Evolutionary conservation across 2,329 filamentous ascomycete genomes (phyloP), one percentile per base, ranked within the genome.

Genomic region (Macrophomina phaseolina): DNA sequence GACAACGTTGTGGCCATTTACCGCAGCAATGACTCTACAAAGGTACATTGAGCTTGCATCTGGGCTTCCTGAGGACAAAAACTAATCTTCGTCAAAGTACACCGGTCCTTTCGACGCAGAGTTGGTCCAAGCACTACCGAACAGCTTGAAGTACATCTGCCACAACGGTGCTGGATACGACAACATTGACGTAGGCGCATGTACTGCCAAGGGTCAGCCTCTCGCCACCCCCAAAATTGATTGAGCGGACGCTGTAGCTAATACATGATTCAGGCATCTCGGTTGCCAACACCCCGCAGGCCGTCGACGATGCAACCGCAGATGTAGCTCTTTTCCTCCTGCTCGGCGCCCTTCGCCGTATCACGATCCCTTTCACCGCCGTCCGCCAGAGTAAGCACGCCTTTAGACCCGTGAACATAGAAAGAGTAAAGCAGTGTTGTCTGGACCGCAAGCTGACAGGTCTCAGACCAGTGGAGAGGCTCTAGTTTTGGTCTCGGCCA

Each of bases 151-250:
- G 61, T 82, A 76, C 68, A 79, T 82, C 30, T 80, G 79, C 64
- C 82, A 83, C 70, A 82, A 82, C 61, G 81, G 65, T 16, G 86
- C 86, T 1, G 86, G 86, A 4, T 89, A 89, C 74, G 86, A 88
- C 73, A 87, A 87, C 70, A 83, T 89, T 56, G 85, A 88, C 67
- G 78, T 87, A 14, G 74, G 79, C 1, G 83, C 82, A 28, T 87
- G 85, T 73, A 84, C 69, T 80, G 71, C 70, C 74, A 78, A 78
- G 68, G n/a, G 70, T 66, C 6, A 28, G 34, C 42, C 30, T 74
- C 74, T 67, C 79, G 82, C 62, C 16, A 40, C 14, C 1, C 3
- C 16, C 23, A 23, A 23, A 23, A 23, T 32, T 4, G 7, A 23
- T 8, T 11, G n/a, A n/a, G 3, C n/a, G 30, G 16, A 8, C 23